Base-by-base conservation (phyloP, 495 filamentous ascomycete species). In the Beverwykella pulmonaria region DNA sequence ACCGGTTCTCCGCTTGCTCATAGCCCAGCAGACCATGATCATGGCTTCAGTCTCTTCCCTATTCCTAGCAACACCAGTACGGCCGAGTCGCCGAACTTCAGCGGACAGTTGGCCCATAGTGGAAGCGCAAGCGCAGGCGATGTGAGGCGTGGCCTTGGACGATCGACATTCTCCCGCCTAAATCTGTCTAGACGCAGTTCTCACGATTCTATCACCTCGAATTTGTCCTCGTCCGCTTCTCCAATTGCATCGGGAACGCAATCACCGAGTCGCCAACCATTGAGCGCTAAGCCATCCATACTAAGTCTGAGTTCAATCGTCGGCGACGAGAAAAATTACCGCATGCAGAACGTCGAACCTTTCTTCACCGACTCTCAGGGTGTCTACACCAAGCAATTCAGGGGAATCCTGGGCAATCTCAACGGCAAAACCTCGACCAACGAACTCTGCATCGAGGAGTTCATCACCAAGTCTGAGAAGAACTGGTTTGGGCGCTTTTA, bases 291-390 rank as follows among this genome's bases (percentile, higher is more conserved):
- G n/a, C 55, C 63, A 12, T 82, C 85, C 70, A 73, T 83, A 59
- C 74, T 80, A 83, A 47, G 79, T 82, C 30, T 83, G 19, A 44
- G 66, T 6, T 46, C 82, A 0, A 82, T 89, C 7, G 80, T 87
- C 17, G 85, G 85, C 15, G 86, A 86, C 53, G 81, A 84, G 65
- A 84, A 84, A 26, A 85, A 90, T 63, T 84, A 83, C 69, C 78
- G 82, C 69, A 80, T 88, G 25, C 86, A 89, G 65, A 83, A 87
- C 63, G 83, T 88, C 19, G 83, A 87, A 63, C 86, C 86, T 26
- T 86, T 83, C 77, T 90, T 90, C 76, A 88, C 83, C n/a, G 87
- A 90, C 71, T 79, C 82, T 5, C 83, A 79, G 25, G 84, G 84
- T 15, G 69, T 81, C 26, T 89, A 84, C 74, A 83, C 83, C 23